Evolutionary conservation across 1,284 basidiomycete genomes (phyloP), one percentile per base, ranked within the genome.

Genomic region (Schizopora paradoxa): DNA sequence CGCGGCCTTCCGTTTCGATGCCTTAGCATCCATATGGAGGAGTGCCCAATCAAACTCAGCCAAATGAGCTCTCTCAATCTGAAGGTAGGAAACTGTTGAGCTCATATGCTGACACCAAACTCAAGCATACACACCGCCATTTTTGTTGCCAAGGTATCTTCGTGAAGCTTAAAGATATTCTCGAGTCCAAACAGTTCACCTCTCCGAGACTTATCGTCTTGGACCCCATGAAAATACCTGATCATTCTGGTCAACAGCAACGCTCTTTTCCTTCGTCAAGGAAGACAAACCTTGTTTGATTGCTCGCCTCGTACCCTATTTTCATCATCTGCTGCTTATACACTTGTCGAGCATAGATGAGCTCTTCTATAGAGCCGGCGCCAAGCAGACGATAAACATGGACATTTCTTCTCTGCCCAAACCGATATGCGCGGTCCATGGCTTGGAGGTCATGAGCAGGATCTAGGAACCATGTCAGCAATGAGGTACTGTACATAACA

Each of bases 311-410:
- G 58, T 92, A 92, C 0, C 82, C 90, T 40, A 91, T 90, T 11
- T 79, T 77, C 85, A 91, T 91, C 58, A 89, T 86, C 58, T 91
- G 90, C 56, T 90, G 88, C 61, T 92, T 92, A 64, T 91, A 91
- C 6, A 92, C 73, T 62, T 92, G 90, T 4, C 89, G 78, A 0
- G 85, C 85, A 55, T 91, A 91, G 25, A 91, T 86, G 31, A 88
- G 64, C 58, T 88, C 89, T 58, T 94, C 91, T 14, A 94, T 77
- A 1, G 90, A 90, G 4, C 90, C 91, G 3, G 86, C 86, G 1
- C 86, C 89, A 11, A 95, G 72, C 8, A 96, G 71, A 32, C 91
- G 80, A 58, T 85, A 89, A 0, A 95, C 91, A 0, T 77, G 73
- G 5, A 96, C 92, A 53, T 93, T 85, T 25, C 89, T 82, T 1